Percentiles rank a stretch among this genome's conserved stretches.
Evolutionary conservation across 768 basidiomycete species (phyloP).

Genomic region (Lanmaoa pseudosensibilis): DNA sequence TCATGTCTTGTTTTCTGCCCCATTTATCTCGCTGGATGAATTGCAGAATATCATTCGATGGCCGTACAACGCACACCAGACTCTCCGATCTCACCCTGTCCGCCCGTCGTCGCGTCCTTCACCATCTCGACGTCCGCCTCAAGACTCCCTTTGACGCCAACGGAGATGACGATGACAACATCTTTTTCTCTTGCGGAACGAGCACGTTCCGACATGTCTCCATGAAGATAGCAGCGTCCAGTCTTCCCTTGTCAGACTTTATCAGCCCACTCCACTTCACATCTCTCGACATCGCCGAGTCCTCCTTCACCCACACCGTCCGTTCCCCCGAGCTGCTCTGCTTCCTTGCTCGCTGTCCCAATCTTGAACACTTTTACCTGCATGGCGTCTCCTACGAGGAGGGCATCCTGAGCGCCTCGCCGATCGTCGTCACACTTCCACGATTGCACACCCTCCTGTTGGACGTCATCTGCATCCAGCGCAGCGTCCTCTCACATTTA

Average conservation of each 20-base stretch:
- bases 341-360: constrained; percentile 62
- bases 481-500: constrained; percentile 64
- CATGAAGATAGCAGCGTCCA: constrained; percentile 50
- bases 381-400: constrained; percentile 54
- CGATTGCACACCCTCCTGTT: constrained; percentile 57
- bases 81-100: constrained; percentile 24
- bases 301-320: constrained; percentile 38
- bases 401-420: constrained; percentile 25
- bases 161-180: constrained; percentile 18
- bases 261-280: constrained; percentile 56
- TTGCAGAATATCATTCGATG: constrained; percentile 45
- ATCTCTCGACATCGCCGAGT: constrained; percentile 57
- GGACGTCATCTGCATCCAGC: constrained; percentile 59
- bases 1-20: constrained; percentile 62
- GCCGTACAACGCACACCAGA: constrained; percentile 29
- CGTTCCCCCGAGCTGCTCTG: constrained; percentile 52
- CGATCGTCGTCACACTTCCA: constrained; percentile 53
- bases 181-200: constrained; percentile 36
- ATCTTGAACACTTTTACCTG: constrained; percentile 58
- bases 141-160: constrained; percentile 24
- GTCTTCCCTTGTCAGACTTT: constrained; percentile 46
- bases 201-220: constrained; percentile 38
- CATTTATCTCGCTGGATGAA: constrained; percentile 58
- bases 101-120: constrained; percentile 22
- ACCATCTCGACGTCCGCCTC: constrained; percentile 31